phyloP scores from a whole-genome alignment of 768 basidiomycete genomes.

The Butyriboletus loyo region DNA sequence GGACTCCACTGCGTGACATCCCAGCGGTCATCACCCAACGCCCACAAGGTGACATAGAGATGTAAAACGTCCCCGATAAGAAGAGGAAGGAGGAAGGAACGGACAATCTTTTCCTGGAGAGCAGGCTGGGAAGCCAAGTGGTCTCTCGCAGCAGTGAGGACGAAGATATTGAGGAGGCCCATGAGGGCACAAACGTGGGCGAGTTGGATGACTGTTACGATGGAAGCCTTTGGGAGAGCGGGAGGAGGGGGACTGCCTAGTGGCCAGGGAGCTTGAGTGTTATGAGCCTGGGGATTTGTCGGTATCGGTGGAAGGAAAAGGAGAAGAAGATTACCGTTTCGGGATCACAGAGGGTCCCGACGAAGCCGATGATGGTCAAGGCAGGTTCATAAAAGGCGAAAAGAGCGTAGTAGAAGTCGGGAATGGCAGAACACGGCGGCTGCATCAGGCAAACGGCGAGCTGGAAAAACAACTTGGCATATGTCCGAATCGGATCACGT shows the following conservation, averaged over 20 bases:
- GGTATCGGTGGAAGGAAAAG: not conserved
- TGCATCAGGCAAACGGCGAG: slow-evolving; percentile 36
- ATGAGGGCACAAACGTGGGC: slow-evolving; percentile 75
- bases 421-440: slow-evolving; percentile 56
- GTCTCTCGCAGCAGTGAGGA: slow-evolving; percentile 58
- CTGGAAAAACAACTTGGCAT: slow-evolving; percentile 1
- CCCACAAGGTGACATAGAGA: slow-evolving; percentile 68
- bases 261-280: slow-evolving; percentile 75
- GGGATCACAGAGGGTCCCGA: slow-evolving; percentile 66
- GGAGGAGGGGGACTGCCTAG: slow-evolving; percentile 42
- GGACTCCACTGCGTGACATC: slow-evolving; percentile 58
- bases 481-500: not conserved
- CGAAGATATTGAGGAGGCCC: slow-evolving; percentile 65
- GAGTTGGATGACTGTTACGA: slow-evolving; percentile 71
- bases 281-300: slow-evolving; percentile 51
- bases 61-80: slow-evolving; percentile 69
- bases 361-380: slow-evolving; percentile 58
- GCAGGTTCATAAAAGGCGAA: slow-evolving; percentile 76
- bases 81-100: slow-evolving; percentile 62
- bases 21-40: slow-evolving; percentile 70
- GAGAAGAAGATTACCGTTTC: slow-evolving; percentile 44
- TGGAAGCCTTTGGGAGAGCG: slow-evolving; percentile 54
- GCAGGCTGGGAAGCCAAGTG: slow-evolving; percentile 57
- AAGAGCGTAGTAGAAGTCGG: slow-evolving; percentile 67
- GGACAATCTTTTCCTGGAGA: slow-evolving; percentile 70